Base-by-base conservation (phyloP, 148 eudicot genomes). In the Euryodendron excelsum region DNA sequence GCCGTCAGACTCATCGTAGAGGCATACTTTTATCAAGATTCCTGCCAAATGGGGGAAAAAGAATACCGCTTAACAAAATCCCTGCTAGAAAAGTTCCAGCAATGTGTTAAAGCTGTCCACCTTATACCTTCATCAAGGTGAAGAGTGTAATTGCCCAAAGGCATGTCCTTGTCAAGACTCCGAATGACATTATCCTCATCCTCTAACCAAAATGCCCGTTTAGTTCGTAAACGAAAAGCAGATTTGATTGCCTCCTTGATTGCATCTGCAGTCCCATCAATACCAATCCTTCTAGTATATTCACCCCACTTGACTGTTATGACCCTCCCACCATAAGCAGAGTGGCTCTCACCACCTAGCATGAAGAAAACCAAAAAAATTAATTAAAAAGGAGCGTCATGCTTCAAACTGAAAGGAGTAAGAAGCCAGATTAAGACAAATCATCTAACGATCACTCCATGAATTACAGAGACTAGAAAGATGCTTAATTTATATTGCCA, bases 141-240 rank as follows among this genome's bases (percentile, higher is more conserved):
- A 64, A 90, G 90, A 74, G 84, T 77, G 72, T 90, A 92, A 31
- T 66, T 81, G 39, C 90, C 92, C 67, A 86, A 15, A 3, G 93
- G 93, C 93, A 92, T 89, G 78, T 81, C 84, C 72, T 90, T 86
- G 73, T 92, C 96, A 80, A 92, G 87, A 44, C 89, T 79, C 47
- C 91, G 91, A 55, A 86, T 76, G 72, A 90, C 77, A 80, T 82
- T 85, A 69, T 88, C 84, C 73, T 90, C 96, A 72, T 90, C 93
- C 83, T 88, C 92, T 83, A 92, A 74, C 92, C 96, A 92, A 86
- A 92, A 87, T 61, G 90, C 90, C 39, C 91, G 85, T 33, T 80
- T 90, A 34, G 92, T 81, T 85, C 92, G 81, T 60, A 92, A 77
- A 52, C 93, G 85, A 82, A 92, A 92, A 34, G 91, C 88, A 70